Evolutionary conservation across 495 filamentous ascomycete genomes (phyloP).

Genomic region (Glonium stellatum): DNA sequence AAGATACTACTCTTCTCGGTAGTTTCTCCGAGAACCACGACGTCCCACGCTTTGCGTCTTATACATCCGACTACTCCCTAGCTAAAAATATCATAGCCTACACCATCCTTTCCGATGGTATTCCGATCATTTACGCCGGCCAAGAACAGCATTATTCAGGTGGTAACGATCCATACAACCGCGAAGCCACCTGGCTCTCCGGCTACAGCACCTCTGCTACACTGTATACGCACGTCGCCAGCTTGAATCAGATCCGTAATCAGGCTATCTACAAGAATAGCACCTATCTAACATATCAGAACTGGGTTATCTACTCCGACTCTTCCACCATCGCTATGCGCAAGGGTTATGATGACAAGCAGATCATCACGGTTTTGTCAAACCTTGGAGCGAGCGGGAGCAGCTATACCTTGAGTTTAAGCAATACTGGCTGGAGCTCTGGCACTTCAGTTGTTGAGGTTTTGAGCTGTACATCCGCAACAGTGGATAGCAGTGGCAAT

Average conservation of each 20-base stretch:
- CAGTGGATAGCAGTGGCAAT: conserved; percentile 32
- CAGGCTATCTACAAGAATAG: conserved; percentile 44
- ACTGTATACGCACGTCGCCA: conserved; percentile 55
- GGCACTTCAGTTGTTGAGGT: conserved; percentile 41
- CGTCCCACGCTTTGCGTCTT: conserved; percentile 33
- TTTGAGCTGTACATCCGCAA: conserved; percentile 39
- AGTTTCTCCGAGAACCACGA: conserved; percentile 81
- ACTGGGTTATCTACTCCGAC: conserved; percentile 51
- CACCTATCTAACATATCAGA: conserved; percentile 48
- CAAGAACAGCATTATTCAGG: conserved; percentile 68
- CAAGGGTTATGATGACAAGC: conserved; percentile 51
- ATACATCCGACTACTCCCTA: conserved; percentile 41
- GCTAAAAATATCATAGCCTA: conserved; percentile 65
- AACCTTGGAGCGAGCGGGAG: conserved; percentile 48
- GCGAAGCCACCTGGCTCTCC: conserved; percentile 69
- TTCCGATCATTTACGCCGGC: conserved; percentile 61
- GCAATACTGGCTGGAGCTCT: conserved; percentile 37
- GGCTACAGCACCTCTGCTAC: conserved; percentile 51
- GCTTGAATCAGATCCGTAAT: conserved; percentile 54
- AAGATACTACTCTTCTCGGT: conserved; percentile 59
- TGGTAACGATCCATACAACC: conserved; percentile 53
- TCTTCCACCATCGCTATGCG: conserved; percentile 53
- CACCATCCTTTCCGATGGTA: conserved; percentile 62
- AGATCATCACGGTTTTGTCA: conserved; percentile 55
- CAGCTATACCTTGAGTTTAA: conserved; percentile 44